phyloP scores from a whole-genome alignment of 768 basidiomycete genomes.

The Termitomyces sp. region DNA sequence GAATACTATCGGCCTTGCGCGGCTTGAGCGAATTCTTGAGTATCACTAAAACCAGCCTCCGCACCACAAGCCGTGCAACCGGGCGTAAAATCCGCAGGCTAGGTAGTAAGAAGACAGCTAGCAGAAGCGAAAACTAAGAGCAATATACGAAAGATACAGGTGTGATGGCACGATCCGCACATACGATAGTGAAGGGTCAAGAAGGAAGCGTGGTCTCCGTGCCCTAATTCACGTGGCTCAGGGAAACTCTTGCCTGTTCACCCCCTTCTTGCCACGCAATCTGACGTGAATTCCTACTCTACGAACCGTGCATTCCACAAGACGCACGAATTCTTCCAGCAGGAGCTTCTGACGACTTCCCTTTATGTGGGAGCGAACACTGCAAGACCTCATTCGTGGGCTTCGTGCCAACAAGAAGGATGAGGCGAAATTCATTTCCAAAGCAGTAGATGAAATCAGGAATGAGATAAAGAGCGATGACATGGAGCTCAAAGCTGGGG shows the following conservation, averaged over 20 bases:
- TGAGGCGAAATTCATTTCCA: slow-evolving; percentile 86
- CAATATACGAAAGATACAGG: background rate
- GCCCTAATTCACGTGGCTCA: background rate
- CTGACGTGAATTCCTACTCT: background rate
- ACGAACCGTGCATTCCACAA: background rate
- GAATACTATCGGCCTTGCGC: background rate
- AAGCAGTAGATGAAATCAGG: slow-evolving; percentile 92
- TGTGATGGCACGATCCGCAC: background rate
- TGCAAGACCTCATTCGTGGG: slow-evolving; percentile 93
- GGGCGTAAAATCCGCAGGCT: background rate
- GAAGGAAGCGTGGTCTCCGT: too few species aligned
- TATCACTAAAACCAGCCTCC: background rate
- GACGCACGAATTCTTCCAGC: background rate
- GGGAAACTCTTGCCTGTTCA: background rate
- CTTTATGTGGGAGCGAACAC: slow-evolving; percentile 91
- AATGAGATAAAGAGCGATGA: slow-evolving; percentile 89
- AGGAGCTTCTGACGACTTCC: background rate
- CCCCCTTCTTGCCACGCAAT: background rate
- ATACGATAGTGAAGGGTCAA: background rate
- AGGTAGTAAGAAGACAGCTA: background rate
- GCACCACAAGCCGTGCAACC: background rate
- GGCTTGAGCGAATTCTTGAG: background rate
- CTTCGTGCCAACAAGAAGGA: slow-evolving; percentile 94
- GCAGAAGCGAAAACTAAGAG: background rate
- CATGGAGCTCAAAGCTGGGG: slow-evolving; percentile 95